Evolutionary conservation across 768 basidiomycete genomes (phyloP), one percentile per base, ranked within the genome.

Genomic region (Boletus subcaerulescens): DNA sequence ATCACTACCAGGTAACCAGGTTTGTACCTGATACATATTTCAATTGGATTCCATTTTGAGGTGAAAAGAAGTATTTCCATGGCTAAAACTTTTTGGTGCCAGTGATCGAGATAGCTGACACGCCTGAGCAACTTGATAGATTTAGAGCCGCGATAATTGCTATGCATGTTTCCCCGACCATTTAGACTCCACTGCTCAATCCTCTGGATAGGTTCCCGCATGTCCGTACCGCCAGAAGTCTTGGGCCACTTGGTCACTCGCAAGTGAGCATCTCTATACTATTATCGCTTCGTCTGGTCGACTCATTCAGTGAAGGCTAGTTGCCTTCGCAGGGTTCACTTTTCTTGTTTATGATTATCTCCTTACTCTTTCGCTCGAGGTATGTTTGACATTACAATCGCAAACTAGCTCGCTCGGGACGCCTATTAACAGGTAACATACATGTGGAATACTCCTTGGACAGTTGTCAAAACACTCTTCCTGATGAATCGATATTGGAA

Each of bases 321-420:
- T 39, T 33, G 47, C 58, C 22, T 32, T 66, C 43, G 45, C 61
- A 43, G 69, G 67, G 20, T 40, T 45, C 22, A 45, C 65, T 17
- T 36, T 70, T 3, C 65, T 69, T 6, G 38, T 61, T 8, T 68
- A 68, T 18, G 68, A 69, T 35, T 61, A 67, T 49, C 13, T 70
- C 44, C 45, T 69, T 1, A 71, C 70, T 17, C 7, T 69, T 39
- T 29, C 52, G 13, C 56, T 65, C 52, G 70, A 71, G 56, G 68
- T 65, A 31, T 12, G 62, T 60, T 10, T 45, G 12, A 13, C 24
- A 5, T 17, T 11, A 18, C 26, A 7, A 6, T 17, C 18, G 4
- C 15, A 5, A 9, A 18, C 14, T 1, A 29, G 22, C 20, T 15
- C 40, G 12, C 17, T 50, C 3, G 17, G 45, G 36, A 51, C 18